phyloP scores from a whole-genome alignment of 192 early-diverging fungal species.

The Gryganskiella cystojenkinii region DNA sequence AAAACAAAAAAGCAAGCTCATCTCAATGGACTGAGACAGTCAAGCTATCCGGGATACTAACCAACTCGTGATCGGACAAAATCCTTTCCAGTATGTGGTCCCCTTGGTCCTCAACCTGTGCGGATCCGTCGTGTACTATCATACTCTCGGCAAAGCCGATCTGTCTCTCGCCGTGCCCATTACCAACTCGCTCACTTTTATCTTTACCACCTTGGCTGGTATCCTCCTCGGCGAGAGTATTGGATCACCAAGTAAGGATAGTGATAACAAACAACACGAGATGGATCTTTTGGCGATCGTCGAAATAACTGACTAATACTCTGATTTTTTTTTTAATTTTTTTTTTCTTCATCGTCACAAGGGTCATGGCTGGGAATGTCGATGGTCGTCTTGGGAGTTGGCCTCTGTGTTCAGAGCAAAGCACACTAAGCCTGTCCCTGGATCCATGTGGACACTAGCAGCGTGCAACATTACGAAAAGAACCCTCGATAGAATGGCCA shows the following conservation, averaged over 20 bases:
- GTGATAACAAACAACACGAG: background rate
- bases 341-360: slow-evolving; percentile 29
- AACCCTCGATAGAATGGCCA: no score
- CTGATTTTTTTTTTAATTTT: background rate
- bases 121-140: slow-evolving; percentile 94
- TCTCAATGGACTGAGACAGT: background rate
- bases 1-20: background rate
- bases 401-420: slow-evolving; percentile 71
- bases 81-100: slow-evolving; percentile 73
- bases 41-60: no score
- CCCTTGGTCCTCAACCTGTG: slow-evolving; percentile 90
- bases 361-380: slow-evolving; percentile 74
- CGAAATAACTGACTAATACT: background rate
- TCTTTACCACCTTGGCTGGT: slow-evolving; percentile 86
- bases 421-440: no score
- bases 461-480: background rate
- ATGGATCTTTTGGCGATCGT: background rate
- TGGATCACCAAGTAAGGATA: slow-evolving; percentile 66
- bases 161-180: slow-evolving; percentile 93
- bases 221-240: slow-evolving; percentile 81
- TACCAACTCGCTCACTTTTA: slow-evolving; percentile 90
- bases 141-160: slow-evolving; percentile 87
- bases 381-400: slow-evolving; percentile 75
- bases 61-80: no score
- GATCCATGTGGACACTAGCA: no score